phyloP scores from a whole-genome alignment of 805 yeast species.

The Candida coquimbonensis region DNA sequence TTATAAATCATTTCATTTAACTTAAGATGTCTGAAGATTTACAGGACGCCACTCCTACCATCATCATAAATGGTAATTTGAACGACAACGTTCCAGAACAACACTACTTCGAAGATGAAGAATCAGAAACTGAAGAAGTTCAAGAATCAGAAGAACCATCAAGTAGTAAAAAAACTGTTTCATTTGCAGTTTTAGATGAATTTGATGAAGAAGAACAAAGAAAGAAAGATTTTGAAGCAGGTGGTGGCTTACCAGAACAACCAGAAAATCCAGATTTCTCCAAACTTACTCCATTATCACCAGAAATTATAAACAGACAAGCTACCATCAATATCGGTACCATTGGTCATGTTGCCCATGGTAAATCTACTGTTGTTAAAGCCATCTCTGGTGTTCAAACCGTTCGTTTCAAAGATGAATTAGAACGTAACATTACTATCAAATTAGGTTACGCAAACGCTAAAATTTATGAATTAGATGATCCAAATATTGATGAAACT shows the following conservation, averaged over 20 bases:
- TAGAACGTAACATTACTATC: constrained; percentile 98
- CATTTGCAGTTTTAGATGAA: constrained; percentile 68
- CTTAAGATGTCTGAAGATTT: constrained; percentile 63
- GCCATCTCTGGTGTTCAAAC: constrained; percentile 99
- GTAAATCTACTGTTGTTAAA: constrained; percentile 88
- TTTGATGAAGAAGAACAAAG: constrained; percentile 74
- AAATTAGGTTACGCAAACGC: constrained; percentile 99
- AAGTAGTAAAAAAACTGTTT: constrained; percentile 59
- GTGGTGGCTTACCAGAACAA: constrained; percentile 98
- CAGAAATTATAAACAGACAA: constrained; percentile 96
- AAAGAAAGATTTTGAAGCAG: constrained; percentile 86
- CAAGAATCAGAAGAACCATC: constrained; percentile 30
- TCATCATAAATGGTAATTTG: constrained; percentile 60
- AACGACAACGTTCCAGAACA: constrained; percentile 25
- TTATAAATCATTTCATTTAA: not conserved
- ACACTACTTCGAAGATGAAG: constrained; percentile 31
- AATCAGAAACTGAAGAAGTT: constrained; percentile 33
- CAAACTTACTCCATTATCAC: constrained; percentile 76
- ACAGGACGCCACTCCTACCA: constrained; percentile 79
- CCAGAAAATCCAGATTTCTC: constrained; percentile 84
- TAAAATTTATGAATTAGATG: constrained; percentile 89
- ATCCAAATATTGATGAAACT: constrained; percentile 83
- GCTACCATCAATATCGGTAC: constrained; percentile 99
- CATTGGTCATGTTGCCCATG: constrained; percentile 94
- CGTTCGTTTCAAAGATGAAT: constrained; percentile 97